These are phyloP conservation scores for Schwanniomyces etchellsii DNA, from an alignment of 1,139 yeast species.

Conservation along the genomic window DNA sequence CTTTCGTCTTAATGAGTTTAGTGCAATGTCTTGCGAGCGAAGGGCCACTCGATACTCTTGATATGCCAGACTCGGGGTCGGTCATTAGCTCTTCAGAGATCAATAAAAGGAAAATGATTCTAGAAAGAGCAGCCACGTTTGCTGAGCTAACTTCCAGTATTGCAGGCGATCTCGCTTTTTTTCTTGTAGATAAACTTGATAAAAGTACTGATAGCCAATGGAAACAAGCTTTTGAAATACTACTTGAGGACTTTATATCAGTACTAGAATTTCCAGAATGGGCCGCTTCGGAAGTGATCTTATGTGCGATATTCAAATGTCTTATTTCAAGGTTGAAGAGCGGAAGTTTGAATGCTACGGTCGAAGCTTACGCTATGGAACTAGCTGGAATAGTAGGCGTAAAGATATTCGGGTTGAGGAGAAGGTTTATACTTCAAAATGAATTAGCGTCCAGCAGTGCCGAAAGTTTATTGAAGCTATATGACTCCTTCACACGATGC, in stretches of 20 bases:
- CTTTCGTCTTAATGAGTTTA: slow-evolving; percentile 40
- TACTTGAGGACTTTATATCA: slow-evolving; percentile 50
- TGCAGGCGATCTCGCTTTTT: slow-evolving; percentile 31
- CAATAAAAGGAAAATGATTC: slow-evolving; percentile 6
- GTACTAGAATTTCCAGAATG: slow-evolving; percentile 53
- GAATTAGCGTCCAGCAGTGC: slow-evolving; percentile 12
- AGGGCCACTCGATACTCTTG: too few species aligned
- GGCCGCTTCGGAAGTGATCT: slow-evolving; percentile 49
- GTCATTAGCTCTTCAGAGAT: slow-evolving; percentile 5
- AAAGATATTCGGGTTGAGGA: slow-evolving; percentile 31
- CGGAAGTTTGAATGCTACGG: slow-evolving; percentile 24
- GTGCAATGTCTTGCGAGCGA: slow-evolving; percentile 33
- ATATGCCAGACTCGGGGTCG: too few species aligned
- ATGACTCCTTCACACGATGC: slow-evolving; percentile 6
- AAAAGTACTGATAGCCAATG: slow-evolving; percentile 30
- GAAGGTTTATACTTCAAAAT: slow-evolving; percentile 4
- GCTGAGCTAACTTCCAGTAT: slow-evolving; percentile 7
- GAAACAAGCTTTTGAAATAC: slow-evolving; percentile 41
- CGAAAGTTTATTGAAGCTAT: slow-evolving; percentile 2
- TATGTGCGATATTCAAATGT: slow-evolving; percentile 37
- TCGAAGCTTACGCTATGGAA: slow-evolving; percentile 51
- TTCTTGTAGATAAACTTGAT: slow-evolving; percentile 33
- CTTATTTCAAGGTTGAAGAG: slow-evolving; percentile 31
- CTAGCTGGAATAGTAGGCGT: slow-evolving; percentile 52
- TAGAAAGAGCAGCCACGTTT: slow-evolving; percentile 4